Evolutionary conservation across 2,329 filamentous ascomycete genomes (phyloP).

Genomic region (Scedosporium apiospermum): DNA sequence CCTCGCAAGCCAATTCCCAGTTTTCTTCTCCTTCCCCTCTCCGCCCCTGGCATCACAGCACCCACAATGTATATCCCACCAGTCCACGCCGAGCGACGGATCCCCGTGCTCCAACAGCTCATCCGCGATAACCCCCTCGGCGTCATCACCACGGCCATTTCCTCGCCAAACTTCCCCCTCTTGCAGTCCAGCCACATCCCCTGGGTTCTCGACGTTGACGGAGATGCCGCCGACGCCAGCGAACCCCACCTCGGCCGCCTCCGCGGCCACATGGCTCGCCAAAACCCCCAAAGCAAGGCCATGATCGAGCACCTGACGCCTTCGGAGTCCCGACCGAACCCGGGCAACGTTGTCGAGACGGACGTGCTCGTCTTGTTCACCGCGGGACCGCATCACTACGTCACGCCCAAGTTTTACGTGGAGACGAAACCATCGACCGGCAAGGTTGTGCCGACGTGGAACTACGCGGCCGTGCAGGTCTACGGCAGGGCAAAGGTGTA

Average conservation of each 20-base stretch:
- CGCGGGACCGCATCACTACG: slow-evolving; percentile 46
- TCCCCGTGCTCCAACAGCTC: slow-evolving; percentile 41
- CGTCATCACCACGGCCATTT: slow-evolving; percentile 52
- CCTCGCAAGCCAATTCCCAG: too few species aligned
- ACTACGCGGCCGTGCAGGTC: slow-evolving; percentile 56
- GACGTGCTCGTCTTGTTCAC: slow-evolving; percentile 58
- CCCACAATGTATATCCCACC: slow-evolving; percentile 46
- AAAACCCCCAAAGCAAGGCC: slow-evolving; percentile 55
- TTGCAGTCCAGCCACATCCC: slow-evolving; percentile 55
- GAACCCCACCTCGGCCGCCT: slow-evolving; percentile 35
- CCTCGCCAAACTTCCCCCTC: slow-evolving; percentile 35
- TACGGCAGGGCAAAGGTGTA: slow-evolving; percentile 50
- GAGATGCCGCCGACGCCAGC: slow-evolving; percentile 21
- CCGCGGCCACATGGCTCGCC: slow-evolving; percentile 51
- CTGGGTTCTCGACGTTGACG: slow-evolving; percentile 41
- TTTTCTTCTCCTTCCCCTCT: too few species aligned
- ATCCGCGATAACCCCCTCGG: slow-evolving; percentile 53
- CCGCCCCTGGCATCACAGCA: too few species aligned
- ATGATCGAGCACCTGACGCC: slow-evolving; percentile 37
- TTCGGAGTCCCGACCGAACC: slow-evolving; percentile 3
- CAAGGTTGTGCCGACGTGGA: slow-evolving; percentile 64
- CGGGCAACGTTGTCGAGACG: slow-evolving; percentile 26
- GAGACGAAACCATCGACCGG: slow-evolving; percentile 54
- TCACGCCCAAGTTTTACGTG: slow-evolving; percentile 59
- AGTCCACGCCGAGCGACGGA: slow-evolving; percentile 40